Evolutionary conservation across 2,329 filamentous ascomycete species (phyloP), one percentile per base, ranked within the genome.

Genomic region (Penicillium italicum): DNA sequence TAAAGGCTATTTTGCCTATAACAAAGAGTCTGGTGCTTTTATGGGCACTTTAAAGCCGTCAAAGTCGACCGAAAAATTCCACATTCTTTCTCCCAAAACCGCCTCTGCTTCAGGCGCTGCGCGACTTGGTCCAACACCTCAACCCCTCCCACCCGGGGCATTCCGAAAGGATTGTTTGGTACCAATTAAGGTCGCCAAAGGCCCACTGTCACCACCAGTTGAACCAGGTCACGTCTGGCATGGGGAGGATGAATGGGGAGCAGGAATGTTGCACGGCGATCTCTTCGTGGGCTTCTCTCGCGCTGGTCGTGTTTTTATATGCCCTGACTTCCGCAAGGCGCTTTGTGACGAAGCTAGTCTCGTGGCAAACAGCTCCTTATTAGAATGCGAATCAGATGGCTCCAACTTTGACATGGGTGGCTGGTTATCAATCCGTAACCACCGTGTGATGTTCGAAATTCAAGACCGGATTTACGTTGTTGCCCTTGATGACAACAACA

Each of bases 231-330:
- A 69, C 43, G 57, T 69, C 2, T 55, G 66, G n/a, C 58, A 71
- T 31, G 65, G 67, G 1, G 71, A 75, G 5, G 74, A 80, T 44
- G 76, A 79, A 59, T 80, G 77, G 77, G 77, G 77, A 18, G 76
- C 77, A 3, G 77, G 77, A 5, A 75, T 78, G 74, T 54, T 79
- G 6, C 56, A 70, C 36, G 75, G 72, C 1, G 61, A 74, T 20
- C 61, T 76, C 22, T 75, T 80, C 57, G 76, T 74, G 1, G 77
- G 77, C 34, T 68, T 79, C 33, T 78, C 76, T 11, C 69, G 74
- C 4, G 70, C 71, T 9, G 77, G 77, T 1, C 66, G 76, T 22
- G 67, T 78, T 0, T 72, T 79, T 42, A 63, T 79, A n/a, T 78
- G 76, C 55, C 70, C 72, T 0, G 65, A 78, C 57, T 79, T 77